Conservation (phyloP, 768 basidiomycete species). For the Crassisporium funariophilum region DNA sequence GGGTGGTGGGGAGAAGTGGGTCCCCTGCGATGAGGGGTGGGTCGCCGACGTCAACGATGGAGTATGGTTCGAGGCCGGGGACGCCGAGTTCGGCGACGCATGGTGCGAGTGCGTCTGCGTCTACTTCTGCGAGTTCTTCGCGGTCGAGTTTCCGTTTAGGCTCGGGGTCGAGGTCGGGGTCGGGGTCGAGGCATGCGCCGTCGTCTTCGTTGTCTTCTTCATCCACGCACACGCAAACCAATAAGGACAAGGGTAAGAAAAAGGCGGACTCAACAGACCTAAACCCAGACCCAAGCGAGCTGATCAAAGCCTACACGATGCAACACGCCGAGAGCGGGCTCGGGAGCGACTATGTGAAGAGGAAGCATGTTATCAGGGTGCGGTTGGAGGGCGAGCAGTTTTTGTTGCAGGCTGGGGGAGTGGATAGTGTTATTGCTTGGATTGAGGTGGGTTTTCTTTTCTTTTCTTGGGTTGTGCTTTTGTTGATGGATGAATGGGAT, state of each 20-base stretch:
- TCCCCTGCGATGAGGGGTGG: neutral
- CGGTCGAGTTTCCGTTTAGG: no score
- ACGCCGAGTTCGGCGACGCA: no score
- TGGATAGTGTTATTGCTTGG: constrained; percentile 88
- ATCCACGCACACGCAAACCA: constrained; percentile 12
- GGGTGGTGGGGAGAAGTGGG: neutral
- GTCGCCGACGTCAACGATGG: no score
- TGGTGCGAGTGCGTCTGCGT: no score
- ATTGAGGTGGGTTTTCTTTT: constrained; percentile 71
- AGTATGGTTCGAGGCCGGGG: no score
- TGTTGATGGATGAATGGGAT: no score
- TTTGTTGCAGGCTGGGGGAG: constrained; percentile 83
- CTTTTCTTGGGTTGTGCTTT: neutral
- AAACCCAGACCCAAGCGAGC: constrained; percentile 44
- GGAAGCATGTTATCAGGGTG: constrained; percentile 91
- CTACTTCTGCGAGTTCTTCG: no score
- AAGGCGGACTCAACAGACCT: constrained; percentile 14
- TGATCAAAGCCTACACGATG: constrained; percentile 76
- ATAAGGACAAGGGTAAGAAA: constrained; percentile 18
- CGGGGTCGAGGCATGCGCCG: constrained; percentile 10
- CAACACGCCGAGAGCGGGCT: constrained; percentile 93
- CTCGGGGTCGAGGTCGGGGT: constrained; percentile 10
- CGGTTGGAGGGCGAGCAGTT: constrained; percentile 97
- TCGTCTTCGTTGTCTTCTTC: constrained; percentile 11
- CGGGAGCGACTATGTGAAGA: constrained; percentile 92